phyloP scores from a whole-genome alignment of 495 filamentous ascomycete genomes.

The Penicillium robsamsonii region DNA sequence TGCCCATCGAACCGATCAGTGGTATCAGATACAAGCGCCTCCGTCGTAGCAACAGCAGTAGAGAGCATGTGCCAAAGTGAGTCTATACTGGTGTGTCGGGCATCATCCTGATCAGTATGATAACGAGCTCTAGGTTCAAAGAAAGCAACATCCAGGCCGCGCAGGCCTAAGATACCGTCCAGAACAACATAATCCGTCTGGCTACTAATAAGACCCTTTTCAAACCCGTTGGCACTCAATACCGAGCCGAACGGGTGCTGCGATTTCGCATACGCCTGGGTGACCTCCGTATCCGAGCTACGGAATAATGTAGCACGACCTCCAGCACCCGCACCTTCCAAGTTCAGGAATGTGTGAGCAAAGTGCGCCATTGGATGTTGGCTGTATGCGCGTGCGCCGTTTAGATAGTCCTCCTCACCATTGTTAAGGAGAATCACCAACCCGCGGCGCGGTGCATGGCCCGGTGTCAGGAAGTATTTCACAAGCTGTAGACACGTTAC shows the following conservation, averaged over 20 bases:
- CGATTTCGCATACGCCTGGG: conserved; percentile 66
- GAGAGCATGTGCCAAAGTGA: conserved; percentile 96
- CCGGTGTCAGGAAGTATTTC: conserved; percentile 76
- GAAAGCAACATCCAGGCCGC: conserved; percentile 91
- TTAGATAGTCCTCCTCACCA: conserved; percentile 91
- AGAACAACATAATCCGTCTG: conserved; percentile 91
- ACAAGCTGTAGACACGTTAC: conserved; percentile 84
- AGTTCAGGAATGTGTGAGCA: conserved; percentile 82
- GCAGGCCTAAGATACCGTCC: conserved; percentile 72
- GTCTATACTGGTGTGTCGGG: conserved; percentile 67
- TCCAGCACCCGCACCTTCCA: conserved; percentile 93
- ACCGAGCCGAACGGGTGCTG: conserved; percentile 81
- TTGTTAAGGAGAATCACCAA: conserved; percentile 90
- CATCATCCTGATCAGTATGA: conserved; percentile 88
- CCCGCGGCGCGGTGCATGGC: conserved; percentile 73
- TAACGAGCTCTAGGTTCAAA: conserved; percentile 81
- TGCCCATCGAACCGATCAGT: conserved; percentile 65
- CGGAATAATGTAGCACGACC: conserved; percentile 86
- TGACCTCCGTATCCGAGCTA: conserved; percentile 83
- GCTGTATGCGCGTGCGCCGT: conserved; percentile 83
- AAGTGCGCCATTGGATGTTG: conserved; percentile 75
- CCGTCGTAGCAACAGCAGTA: conserved; percentile 68
- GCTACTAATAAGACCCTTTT: conserved; percentile 70
- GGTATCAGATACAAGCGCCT: conserved; percentile 66
- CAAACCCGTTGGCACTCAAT: conserved; percentile 78